Evolutionary conservation across 805 yeast genomes (phyloP).

Genomic region (Starmerella ratchasimensis): DNA sequence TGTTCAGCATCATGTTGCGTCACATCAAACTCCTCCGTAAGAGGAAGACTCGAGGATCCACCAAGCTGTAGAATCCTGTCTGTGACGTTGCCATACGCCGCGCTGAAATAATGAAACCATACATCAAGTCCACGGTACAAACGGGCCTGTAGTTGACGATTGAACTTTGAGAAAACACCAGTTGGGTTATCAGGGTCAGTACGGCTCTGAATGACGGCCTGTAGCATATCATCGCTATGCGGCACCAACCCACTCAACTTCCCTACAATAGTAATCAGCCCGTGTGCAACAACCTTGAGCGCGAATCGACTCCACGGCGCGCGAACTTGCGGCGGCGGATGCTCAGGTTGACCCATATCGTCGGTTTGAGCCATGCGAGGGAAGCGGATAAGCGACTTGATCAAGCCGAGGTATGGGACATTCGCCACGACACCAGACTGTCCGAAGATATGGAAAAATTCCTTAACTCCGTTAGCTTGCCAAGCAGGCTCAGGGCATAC

Average conservation of each 20-base stretch:
- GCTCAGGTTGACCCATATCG: neutral
- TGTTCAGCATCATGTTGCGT: slow-evolving; percentile 11
- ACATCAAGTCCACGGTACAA: slow-evolving; percentile 24
- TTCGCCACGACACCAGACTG: slow-evolving; percentile 14
- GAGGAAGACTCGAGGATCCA: slow-evolving; percentile 16
- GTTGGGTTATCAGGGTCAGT: slow-evolving; percentile 1
- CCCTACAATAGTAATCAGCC: slow-evolving; percentile 22
- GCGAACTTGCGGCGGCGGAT: slow-evolving; percentile 1
- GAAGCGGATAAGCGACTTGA: slow-evolving; percentile 24
- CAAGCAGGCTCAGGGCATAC: slow-evolving; percentile 23
- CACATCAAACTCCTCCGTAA: slow-evolving; percentile 14
- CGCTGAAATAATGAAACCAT: slow-evolving; percentile 23
- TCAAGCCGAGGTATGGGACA: slow-evolving; percentile 23
- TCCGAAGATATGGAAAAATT: slow-evolving; percentile 23
- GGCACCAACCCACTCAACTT: slow-evolving; percentile 16
- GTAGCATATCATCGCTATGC: slow-evolving; percentile 15
- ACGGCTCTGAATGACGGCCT: slow-evolving; percentile 11
- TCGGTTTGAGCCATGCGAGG: slow-evolving; percentile 19
- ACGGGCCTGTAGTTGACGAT: slow-evolving; percentile 21
- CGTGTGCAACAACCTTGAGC: slow-evolving; percentile 20
- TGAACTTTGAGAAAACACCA: slow-evolving; percentile 14
- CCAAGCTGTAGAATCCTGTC: slow-evolving; percentile 18
- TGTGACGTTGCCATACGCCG: slow-evolving; percentile 21
- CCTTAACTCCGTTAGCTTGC: slow-evolving; percentile 19
- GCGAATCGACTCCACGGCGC: slow-evolving; percentile 20